These are phyloP conservation scores for Gnaphalium uliginosum DNA, from an alignment of 129 eudicot species.

Conservation along the genomic window DNA sequence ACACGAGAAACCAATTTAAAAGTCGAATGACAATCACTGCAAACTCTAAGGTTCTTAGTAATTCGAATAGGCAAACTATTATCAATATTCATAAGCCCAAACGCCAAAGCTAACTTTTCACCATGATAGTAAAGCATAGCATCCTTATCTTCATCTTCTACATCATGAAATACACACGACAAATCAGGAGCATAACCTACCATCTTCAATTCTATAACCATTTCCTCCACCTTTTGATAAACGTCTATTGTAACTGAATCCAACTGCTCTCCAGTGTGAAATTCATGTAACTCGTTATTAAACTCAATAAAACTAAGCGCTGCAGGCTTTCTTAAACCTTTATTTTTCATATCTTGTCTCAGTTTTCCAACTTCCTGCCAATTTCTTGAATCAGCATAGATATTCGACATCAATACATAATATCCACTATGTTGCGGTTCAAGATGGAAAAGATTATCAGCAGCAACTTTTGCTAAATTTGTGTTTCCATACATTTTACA, in stretches of 20 bases:
- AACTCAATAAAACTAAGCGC: conserved; percentile 39
- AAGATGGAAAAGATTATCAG: conserved; percentile 50
- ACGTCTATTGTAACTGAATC: conserved; percentile 26
- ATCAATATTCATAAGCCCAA: conserved; percentile 42
- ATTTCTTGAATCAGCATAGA: conserved; percentile 46
- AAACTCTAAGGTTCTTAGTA: conserved; percentile 49
- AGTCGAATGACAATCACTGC: conserved; percentile 41
- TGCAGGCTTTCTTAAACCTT: conserved; percentile 46
- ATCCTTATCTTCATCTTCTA: conserved; percentile 44
- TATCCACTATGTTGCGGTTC: conserved; percentile 63
- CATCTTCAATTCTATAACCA: conserved; percentile 39
- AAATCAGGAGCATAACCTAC: conserved; percentile 36
- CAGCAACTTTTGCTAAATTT: conserved; percentile 57
- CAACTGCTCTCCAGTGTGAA: conserved; percentile 37
- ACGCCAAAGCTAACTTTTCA: conserved; percentile 47
- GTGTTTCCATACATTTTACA: conserved; percentile 51
- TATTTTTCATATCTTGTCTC: conserved; percentile 40
- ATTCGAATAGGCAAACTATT: conserved; percentile 24
- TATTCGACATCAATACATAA: conserved; percentile 56
- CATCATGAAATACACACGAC: conserved; percentile 47
- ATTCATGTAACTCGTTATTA: conserved; percentile 36
- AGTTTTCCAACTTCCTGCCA: conserved; percentile 45
- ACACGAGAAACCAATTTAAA: conserved; percentile 33
- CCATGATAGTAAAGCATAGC: conserved; percentile 36
- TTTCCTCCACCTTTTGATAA: conserved; percentile 28